phyloP scores from a whole-genome alignment of 2,329 filamentous ascomycete species.

The Fusarium oligoseptatum region DNA sequence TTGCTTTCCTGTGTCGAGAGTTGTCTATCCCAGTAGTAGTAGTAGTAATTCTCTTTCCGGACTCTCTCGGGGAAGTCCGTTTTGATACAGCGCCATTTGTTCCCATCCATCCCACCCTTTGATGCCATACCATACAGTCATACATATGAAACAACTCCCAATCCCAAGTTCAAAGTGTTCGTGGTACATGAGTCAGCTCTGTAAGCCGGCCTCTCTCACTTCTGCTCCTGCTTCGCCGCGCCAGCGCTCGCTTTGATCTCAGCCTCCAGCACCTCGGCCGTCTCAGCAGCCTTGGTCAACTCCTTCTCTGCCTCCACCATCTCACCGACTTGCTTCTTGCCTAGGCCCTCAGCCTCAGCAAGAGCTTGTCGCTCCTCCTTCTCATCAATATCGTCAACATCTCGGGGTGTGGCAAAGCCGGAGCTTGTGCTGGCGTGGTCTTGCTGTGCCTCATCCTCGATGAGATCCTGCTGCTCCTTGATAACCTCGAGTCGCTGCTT shows the following conservation, averaged over 20 bases:
- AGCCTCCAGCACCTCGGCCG: constrained; percentile 36
- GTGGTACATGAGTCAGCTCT: constrained; percentile 40
- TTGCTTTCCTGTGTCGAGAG: constrained; percentile 48
- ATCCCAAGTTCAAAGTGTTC: constrained; percentile 22
- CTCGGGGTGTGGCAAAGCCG: constrained; percentile 81
- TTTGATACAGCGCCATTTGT: constrained; percentile 45
- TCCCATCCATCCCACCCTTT: constrained; percentile 30
- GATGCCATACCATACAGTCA: constrained; percentile 49
- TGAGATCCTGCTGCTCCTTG: constrained; percentile 98
- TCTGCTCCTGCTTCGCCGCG: constrained; percentile 53
- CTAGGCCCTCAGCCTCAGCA: constrained; percentile 62
- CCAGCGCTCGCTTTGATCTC: constrained; percentile 47
- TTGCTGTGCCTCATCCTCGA: constrained; percentile 96
- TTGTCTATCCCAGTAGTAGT: constrained; percentile 45
- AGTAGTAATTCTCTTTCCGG: constrained; percentile 30
- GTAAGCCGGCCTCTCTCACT: not conserved
- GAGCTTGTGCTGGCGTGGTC: constrained; percentile 83
- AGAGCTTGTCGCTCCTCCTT: constrained; percentile 79
- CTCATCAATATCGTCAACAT: constrained; percentile 94
- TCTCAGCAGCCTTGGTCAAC: constrained; percentile 47
- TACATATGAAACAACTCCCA: constrained; percentile 49
- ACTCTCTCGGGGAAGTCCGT: constrained; percentile 35
- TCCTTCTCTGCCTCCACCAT: constrained; percentile 70
- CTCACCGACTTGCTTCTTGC: constrained; percentile 65
- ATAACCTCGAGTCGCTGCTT: constrained; percentile 98